Conservation (phyloP, 371 early-diverging fungal species). For the Sporodiniella umbellata region DNA sequence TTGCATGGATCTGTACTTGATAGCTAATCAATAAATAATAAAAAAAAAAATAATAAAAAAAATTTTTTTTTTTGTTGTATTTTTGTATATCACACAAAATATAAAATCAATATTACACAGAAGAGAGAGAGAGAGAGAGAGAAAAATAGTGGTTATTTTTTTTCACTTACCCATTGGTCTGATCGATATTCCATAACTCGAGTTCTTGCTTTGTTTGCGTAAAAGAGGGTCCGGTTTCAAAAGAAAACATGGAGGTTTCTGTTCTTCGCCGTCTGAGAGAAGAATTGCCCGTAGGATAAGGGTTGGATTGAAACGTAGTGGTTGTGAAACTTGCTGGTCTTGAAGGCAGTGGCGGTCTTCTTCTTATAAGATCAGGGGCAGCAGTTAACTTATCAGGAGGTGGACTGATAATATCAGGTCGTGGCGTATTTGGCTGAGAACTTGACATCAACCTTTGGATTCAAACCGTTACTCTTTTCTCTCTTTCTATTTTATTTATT, state of each 20-base stretch:
- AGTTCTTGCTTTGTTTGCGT: slow-evolving; percentile 36
- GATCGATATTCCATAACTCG: slow-evolving; percentile 43
- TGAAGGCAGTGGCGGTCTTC: slow-evolving; percentile 36
- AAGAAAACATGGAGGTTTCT: slow-evolving; percentile 45
- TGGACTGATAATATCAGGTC: slow-evolving; percentile 29
- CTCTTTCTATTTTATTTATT: too few species aligned
- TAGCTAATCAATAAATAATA: too few species aligned
- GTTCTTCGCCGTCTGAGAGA: slow-evolving; percentile 40
- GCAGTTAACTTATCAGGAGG: slow-evolving; percentile 17
- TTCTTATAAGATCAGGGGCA: slow-evolving; percentile 27
- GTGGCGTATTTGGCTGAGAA: slow-evolving; percentile 33
- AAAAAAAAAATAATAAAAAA: too few species aligned
- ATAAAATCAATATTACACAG: slow-evolving; percentile 5
- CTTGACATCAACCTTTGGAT: slow-evolving; percentile 29
- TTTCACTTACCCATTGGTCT: slow-evolving; percentile 40
- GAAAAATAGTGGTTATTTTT: too few species aligned
- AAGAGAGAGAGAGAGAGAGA: too few species aligned
- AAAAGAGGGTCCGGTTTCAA: slow-evolving; percentile 47
- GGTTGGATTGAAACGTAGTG: slow-evolving; percentile 42
- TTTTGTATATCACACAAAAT: slow-evolving; percentile 4
- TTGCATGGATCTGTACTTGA: slow-evolving; percentile 54
- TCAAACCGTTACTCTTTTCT: too few species aligned
- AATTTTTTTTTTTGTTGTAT: too few species aligned
- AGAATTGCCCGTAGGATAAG: slow-evolving; percentile 29
- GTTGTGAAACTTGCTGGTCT: slow-evolving; percentile 42